Evolutionary conservation across 352 stramenopile genomes (phyloP).

Genomic region (Phytophthora parvispora): DNA sequence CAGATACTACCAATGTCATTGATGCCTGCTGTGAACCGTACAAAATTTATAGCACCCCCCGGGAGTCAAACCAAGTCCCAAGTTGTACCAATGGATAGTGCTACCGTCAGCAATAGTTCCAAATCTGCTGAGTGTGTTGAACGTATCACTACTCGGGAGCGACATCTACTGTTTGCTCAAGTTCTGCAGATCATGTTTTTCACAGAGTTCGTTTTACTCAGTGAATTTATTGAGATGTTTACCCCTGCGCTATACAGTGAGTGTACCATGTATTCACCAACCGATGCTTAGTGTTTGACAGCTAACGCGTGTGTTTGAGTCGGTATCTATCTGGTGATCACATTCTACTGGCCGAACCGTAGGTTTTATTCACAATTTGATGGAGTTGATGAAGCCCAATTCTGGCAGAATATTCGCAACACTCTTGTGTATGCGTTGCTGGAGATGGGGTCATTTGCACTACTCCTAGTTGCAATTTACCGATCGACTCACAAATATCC

Average conservation of each 20-base stretch:
- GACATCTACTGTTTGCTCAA: constrained; percentile 13
- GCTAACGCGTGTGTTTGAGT: not conserved
- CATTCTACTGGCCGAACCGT: constrained; percentile 38
- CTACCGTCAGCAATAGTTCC: not conserved
- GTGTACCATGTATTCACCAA: too few species aligned
- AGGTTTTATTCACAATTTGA: constrained; percentile 34
- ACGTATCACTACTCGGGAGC: constrained; percentile 2
- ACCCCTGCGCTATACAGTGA: constrained; percentile 30
- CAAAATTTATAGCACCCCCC: not conserved
- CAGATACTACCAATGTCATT: constrained; percentile 2
- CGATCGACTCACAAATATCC: constrained; percentile 27
- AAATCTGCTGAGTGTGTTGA: not conserved
- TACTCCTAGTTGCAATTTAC: constrained; percentile 16
- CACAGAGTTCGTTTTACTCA: constrained; percentile 4
- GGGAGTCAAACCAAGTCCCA: not conserved
- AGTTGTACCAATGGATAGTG: not conserved
- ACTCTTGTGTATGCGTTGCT: constrained; percentile 20
- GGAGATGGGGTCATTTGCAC: constrained; percentile 19
- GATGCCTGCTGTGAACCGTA: not conserved
- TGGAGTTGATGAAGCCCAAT: constrained; percentile 1
- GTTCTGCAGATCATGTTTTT: constrained; percentile 8
- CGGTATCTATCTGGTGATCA: constrained; percentile 32
- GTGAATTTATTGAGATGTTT: not conserved
- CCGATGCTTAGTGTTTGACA: not conserved
- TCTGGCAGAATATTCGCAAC: constrained; percentile 14